These are phyloP conservation scores for Pythium angustatum DNA, from an alignment of 352 stramenopile species.

Conservation along the genomic window DNA sequence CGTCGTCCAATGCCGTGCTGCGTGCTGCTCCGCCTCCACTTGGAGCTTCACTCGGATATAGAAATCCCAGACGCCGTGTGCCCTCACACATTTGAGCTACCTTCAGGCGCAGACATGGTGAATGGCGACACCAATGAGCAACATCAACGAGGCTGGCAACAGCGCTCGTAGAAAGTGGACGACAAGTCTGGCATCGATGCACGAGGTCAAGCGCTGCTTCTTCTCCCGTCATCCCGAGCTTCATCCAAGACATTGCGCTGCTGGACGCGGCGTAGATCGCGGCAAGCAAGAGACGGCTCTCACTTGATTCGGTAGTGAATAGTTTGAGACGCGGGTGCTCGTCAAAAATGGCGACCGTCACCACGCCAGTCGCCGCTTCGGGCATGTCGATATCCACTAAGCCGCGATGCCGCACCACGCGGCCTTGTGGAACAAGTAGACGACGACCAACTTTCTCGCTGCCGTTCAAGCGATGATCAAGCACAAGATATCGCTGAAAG, in stretches of 20 bases:
- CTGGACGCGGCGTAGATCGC: constrained; percentile 3
- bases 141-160: not conserved
- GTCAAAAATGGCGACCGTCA: not conserved
- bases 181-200: not conserved
- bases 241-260: not conserved
- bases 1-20: not conserved
- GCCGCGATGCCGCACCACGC: not conserved
- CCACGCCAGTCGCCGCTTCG: not conserved
- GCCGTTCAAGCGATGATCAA: not conserved
- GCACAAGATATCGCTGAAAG: not conserved
- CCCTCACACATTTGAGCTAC: not conserved
- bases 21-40: too few relatives aligned
- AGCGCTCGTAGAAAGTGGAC: not conserved
- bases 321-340: not conserved
- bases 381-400: not conserved
- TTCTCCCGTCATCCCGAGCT: not conserved
- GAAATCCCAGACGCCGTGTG: not conserved
- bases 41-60: not conserved
- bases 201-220: not conserved
- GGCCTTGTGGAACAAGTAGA: not conserved
- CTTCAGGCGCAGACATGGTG: not conserved
- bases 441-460: not conserved
- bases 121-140: not conserved
- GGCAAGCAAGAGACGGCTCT: not conserved
- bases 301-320: not conserved